Evolutionary conservation across 2,329 filamentous ascomycete genomes (phyloP), one percentile per base, ranked within the genome.

Genomic region (Hortaea werneckii): DNA sequence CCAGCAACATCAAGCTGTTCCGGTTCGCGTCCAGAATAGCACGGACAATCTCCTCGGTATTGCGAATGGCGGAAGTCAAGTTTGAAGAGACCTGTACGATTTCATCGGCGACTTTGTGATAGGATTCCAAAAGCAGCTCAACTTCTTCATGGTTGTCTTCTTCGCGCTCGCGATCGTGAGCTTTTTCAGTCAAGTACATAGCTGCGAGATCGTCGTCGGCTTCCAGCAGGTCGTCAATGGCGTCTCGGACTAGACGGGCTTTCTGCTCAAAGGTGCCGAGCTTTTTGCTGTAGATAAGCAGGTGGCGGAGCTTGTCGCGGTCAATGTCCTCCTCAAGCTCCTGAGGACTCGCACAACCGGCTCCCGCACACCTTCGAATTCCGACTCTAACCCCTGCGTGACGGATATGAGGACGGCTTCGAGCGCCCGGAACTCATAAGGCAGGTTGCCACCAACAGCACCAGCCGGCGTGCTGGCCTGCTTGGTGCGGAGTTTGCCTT

Each of bases 241-340:
- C 88, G 61, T 96, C 90, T 49, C 92, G 79, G 40, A 98, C 90
- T 29, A 98, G 73, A 60, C 90, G 85, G 11, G 88, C 90, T 65
- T 95, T 96, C 66, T 96, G 92, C 69, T 96, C 92, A 65, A 98
- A 98, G 2, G 89, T 95, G 63, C 87, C 92, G 42, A 98, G 76
- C 58, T 90, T 87, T 71, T 98, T 98, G 26, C 87, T 95, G 63
- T 95, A 83, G 48, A 96, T 89, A 46, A 98, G 80, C 40, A 98
- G 76, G 55, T 94, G 79, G 6, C 92, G 79, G 41, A 98, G 75
- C 71, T 95, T 95, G 65, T 96, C 87, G 38, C 92, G 77, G 63
- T 96, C 90, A 49, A 98, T 95, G 55, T 96, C 92, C 59, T 95
- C 89, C 68, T 98, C 92, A 6, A 98, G 75, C 57, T 95, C 89